Base-by-base conservation (phyloP, 805 yeast genomes). In the Spathaspora hagerdaliae region DNA sequence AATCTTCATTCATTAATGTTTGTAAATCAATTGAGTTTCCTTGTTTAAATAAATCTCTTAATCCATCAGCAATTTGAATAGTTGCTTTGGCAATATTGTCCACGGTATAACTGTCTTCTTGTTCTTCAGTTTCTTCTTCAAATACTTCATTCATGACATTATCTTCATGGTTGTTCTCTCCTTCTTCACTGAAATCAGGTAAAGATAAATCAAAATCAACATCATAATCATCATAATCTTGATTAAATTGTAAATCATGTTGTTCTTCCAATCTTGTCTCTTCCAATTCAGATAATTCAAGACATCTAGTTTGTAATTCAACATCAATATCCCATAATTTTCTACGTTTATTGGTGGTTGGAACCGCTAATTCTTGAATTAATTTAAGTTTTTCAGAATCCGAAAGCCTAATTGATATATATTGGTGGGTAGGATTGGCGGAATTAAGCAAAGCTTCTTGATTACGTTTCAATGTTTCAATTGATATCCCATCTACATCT, bases 1-100 rank as follows among this genome's bases (percentile, higher is more conserved):
- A 50, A 49, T 74, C 79, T 13, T 54, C 65, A 12, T 62, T 66
- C 43, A 79, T 58, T 40, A 81, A 56, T 6, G 71, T 65, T 10
- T 67, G 53, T 47, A 77, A 69, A 2, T 65, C 60, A 1, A 68
- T 58, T 5, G 49, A 10, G 3, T 49, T 47, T 4, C 56, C 50
- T 48, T 51, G 11, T 51, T 58, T n/a, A 33, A 43, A 43, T 15
- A 63, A 51, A 2, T 56, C 55, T 42, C 77, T 65, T 19, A 82
- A 61, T 6, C 71, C 68, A 9, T 59, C 59, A 0, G 85, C 87
- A 7, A 85, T 71, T 51, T 78, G 75, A 2, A 68, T 59, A 0
- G 89, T 82, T 5, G 82, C 65, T 48, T 71, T 67, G 3, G 81
- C 70, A 27, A 69, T 63, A 26, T 71, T 65, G 27, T 41, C 34